These are phyloP conservation scores for Alternaria postmessia DNA, from an alignment of 2,329 filamentous ascomycete species.

Conservation along the genomic window DNA sequence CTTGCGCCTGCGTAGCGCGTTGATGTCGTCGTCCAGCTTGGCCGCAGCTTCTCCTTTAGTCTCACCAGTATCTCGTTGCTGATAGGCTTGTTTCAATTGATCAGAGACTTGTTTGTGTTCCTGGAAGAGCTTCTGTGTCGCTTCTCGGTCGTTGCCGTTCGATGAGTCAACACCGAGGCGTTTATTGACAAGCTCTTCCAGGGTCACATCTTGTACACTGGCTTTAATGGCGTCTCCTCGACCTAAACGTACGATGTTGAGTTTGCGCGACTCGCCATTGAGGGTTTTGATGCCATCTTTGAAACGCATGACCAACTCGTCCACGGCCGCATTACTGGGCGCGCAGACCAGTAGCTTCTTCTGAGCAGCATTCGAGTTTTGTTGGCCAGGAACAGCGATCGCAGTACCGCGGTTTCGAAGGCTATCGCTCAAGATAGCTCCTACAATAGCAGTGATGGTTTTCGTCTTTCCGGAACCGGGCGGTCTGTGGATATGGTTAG, in stretches of 20 bases:
- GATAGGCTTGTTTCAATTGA: slow-evolving; percentile 74
- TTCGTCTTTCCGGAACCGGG: slow-evolving; percentile 98
- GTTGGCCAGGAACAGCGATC: slow-evolving; percentile 50
- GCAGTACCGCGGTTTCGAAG: slow-evolving; percentile 60
- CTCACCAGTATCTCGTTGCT: slow-evolving; percentile 69
- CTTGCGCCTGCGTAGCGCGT: slow-evolving; percentile 79
- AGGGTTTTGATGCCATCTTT: slow-evolving; percentile 85
- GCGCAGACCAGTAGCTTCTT: slow-evolving; percentile 97
- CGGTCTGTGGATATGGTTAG: slow-evolving; percentile 63
- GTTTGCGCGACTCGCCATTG: slow-evolving; percentile 74
- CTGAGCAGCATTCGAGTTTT: slow-evolving; percentile 49
- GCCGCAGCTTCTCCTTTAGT: slow-evolving; percentile 69
- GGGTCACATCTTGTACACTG: slow-evolving; percentile 86
- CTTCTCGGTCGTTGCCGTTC: slow-evolving; percentile 56
- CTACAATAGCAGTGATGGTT: slow-evolving; percentile 95
- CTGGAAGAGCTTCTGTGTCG: slow-evolving; percentile 73
- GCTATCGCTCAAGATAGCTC: slow-evolving; percentile 75
- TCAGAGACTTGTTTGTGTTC: slow-evolving; percentile 69
- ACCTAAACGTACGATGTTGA: slow-evolving; percentile 89
- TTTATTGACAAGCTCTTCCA: slow-evolving; percentile 87
- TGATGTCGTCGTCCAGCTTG: slow-evolving; percentile 77
- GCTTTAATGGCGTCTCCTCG: slow-evolving; percentile 91
- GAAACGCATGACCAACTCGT: slow-evolving; percentile 91
- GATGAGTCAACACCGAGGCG: slow-evolving; percentile 62
- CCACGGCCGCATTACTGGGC: slow-evolving; percentile 97